Percentiles rank a stretch among this genome's conserved stretches.
Evolutionary conservation across 164 flowering plant species (phyloP).

Genomic region (Annona squamosa): DNA sequence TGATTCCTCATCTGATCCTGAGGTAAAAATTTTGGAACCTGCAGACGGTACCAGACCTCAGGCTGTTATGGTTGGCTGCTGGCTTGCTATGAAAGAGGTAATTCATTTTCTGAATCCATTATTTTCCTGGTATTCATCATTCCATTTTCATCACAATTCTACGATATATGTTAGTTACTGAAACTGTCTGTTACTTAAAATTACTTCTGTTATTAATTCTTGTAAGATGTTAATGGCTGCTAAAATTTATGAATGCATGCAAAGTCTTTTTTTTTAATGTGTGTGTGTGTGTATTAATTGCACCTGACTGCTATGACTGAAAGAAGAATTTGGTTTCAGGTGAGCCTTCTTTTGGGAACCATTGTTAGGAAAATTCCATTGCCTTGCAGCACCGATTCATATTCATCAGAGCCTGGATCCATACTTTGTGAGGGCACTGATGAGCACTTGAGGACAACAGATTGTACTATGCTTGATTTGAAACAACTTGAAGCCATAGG

Average conservation of each 20-base stretch:
- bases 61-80: slow-evolving; percentile 95
- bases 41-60: slow-evolving; percentile 37
- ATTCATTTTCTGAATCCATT: not conserved
- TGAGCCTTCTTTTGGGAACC: slow-evolving; percentile 94
- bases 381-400: slow-evolving; percentile 33
- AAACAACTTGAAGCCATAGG: slow-evolving; percentile 87
- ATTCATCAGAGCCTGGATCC: slow-evolving; percentile 13
- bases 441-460: slow-evolving; percentile 5
- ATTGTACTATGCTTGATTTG: slow-evolving; percentile 57
- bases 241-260: not conserved
- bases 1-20: slow-evolving; percentile 23
- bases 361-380: slow-evolving; percentile 87
- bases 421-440: slow-evolving; percentile 20
- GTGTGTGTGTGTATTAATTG: not conserved
- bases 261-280: not conserved
- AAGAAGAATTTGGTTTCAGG: slow-evolving; percentile 39
- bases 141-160: not conserved
- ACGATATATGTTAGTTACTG: not conserved
- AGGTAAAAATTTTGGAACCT: slow-evolving; percentile 22
- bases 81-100: slow-evolving; percentile 99
- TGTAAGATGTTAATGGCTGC: not conserved
- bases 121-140: not conserved
- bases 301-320: not conserved
- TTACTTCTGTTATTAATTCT: not conserved
- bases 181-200: not conserved